Evolutionary conservation across 768 basidiomycete species (phyloP).

Genomic region (Amanita jacksonii): DNA sequence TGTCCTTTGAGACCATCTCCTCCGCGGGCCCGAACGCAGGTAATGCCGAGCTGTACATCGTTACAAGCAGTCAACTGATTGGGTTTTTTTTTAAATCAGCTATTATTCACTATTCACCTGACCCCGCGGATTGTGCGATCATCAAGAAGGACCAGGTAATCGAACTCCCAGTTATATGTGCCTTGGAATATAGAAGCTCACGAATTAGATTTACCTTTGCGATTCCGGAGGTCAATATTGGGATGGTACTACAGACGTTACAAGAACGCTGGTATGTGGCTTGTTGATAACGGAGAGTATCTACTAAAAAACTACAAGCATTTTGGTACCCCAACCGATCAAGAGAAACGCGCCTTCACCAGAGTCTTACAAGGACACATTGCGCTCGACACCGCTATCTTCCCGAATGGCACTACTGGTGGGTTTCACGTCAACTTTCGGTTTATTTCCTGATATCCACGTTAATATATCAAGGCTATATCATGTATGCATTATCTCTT

Average conservation of each 20-base stretch:
- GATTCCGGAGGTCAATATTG: conserved; percentile 90
- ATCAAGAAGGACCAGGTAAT: conserved; percentile 67
- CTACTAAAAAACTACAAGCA: conserved; percentile 53
- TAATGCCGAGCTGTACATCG: conserved; percentile 4
- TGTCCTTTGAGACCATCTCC: conserved; percentile 91
- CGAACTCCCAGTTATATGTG: not conserved
- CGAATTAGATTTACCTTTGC: conserved; percentile 35
- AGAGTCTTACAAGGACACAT: conserved; percentile 90
- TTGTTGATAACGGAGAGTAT: too few relatives aligned
- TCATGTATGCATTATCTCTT: conserved; percentile 33
- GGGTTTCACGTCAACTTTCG: too few relatives aligned
- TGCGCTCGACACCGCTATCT: conserved; percentile 75
- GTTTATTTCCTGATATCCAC: not conserved
- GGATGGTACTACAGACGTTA: conserved; percentile 95
- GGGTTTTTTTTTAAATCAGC: too few relatives aligned
- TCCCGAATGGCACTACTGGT: conserved; percentile 78
- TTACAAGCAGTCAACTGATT: not conserved
- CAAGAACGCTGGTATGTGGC: conserved; percentile 83
- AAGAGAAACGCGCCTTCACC: conserved; percentile 85
- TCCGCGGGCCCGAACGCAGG: conserved; percentile 89
- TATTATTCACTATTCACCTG: conserved; percentile 90
- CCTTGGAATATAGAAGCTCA: not conserved
- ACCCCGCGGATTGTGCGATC: conserved; percentile 58
- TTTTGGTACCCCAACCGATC: conserved; percentile 75
- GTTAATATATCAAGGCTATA: conserved; percentile 30